phyloP scores from a whole-genome alignment of 2,329 filamentous ascomycete genomes.

The Phyllosticta citriasiana region DNA sequence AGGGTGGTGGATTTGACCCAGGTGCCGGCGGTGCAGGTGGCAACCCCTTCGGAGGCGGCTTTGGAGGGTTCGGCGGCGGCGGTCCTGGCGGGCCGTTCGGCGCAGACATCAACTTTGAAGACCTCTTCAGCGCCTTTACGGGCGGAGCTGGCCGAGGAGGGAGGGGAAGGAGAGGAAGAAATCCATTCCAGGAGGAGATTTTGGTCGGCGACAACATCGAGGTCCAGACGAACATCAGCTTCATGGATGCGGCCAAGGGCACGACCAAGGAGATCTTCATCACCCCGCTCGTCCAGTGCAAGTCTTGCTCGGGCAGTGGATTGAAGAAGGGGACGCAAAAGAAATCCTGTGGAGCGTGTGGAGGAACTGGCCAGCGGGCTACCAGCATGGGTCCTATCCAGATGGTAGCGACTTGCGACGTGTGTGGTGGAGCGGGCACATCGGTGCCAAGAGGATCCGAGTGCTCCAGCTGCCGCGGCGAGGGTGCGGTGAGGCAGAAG shows the following conservation, averaged over 20 bases:
- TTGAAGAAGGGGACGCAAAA: constrained; percentile 71
- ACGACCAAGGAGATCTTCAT: constrained; percentile 80
- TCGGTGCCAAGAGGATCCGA: constrained; percentile 69
- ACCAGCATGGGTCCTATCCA: constrained; percentile 93
- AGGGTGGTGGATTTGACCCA: constrained; percentile 57
- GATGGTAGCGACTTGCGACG: constrained; percentile 79
- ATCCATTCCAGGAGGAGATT: constrained; percentile 69
- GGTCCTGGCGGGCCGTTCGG: constrained; percentile 48
- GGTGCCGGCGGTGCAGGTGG: constrained; percentile 52
- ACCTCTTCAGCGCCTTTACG: constrained; percentile 82
- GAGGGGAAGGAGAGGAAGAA: constrained; percentile 44
- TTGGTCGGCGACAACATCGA: constrained; percentile 95
- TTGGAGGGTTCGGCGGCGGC: constrained; percentile 41
- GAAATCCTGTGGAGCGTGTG: constrained; percentile 66
- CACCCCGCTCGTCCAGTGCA: constrained; percentile 70
- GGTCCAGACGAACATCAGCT: constrained; percentile 83
- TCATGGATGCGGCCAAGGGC: constrained; percentile 93
- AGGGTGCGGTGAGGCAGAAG: constrained; percentile 73
- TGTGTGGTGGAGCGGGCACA: constrained; percentile 70
- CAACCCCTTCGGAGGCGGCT: constrained; percentile 51
- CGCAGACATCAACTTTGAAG: constrained; percentile 87
- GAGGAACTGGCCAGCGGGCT: constrained; percentile 76
- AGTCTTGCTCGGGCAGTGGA: constrained; percentile 73
- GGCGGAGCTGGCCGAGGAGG: constrained; percentile 39
- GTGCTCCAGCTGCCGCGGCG: constrained; percentile 69